Conservation (phyloP, 441 rosid species). For the Mallotus repandus region DNA sequence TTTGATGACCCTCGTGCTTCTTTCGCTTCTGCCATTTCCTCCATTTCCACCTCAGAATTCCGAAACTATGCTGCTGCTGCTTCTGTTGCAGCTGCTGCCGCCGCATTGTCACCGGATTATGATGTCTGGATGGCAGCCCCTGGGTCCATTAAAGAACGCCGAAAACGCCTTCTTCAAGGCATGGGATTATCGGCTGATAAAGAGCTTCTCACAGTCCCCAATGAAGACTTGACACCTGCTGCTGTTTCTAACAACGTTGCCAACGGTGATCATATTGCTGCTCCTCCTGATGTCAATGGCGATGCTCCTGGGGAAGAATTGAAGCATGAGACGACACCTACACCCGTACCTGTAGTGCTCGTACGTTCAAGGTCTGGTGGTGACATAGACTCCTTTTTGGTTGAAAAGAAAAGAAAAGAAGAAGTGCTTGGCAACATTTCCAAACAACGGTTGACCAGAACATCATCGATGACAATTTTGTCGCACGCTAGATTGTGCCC, state of each 20-base stretch:
- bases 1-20: conserved; percentile 72
- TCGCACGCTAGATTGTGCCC: conserved; percentile 38
- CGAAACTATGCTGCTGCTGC: conserved; percentile 24
- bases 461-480: conserved; percentile 48
- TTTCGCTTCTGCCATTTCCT: conserved; percentile 56
- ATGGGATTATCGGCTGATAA: conserved; percentile 62
- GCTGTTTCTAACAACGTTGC: conserved; percentile 29
- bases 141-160: conserved; percentile 72
- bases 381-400: conserved; percentile 54
- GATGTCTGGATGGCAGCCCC: conserved; percentile 90
- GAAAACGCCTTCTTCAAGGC: conserved; percentile 73
- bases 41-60: conserved; percentile 29
- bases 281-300: background rate
- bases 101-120: conserved; percentile 48
- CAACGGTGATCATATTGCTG: background rate
- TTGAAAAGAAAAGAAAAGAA: conserved; percentile 54
- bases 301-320: conserved; percentile 8
- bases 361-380: conserved; percentile 70
- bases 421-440: conserved; percentile 55
- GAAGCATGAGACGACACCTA: conserved; percentile 15
- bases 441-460: conserved; percentile 67
- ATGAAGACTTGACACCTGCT: conserved; percentile 18
- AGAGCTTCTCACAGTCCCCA: conserved; percentile 31
- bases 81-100: conserved; percentile 19
- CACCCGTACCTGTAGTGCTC: conserved; percentile 34